These are phyloP conservation scores for Eustoma russellianum DNA, from an alignment of 257 asterid genomes.

Conservation along the genomic window DNA sequence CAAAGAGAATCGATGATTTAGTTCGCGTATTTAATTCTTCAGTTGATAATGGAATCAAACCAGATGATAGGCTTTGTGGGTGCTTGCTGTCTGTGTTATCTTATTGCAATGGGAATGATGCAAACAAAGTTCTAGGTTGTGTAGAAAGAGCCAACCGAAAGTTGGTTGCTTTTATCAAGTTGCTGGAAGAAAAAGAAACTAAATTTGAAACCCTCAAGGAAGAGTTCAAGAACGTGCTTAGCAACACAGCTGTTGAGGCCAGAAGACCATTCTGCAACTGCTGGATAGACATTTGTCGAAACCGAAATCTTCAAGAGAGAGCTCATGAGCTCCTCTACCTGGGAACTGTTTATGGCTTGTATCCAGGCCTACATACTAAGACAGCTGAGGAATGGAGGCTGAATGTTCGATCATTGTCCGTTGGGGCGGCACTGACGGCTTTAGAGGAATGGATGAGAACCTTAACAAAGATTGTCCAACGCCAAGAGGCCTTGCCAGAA, in stretches of 20 bases:
- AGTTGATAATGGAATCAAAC: constrained; percentile 49
- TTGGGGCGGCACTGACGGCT: constrained; percentile 89
- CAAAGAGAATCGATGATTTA: constrained; percentile 60
- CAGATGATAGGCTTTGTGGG: constrained; percentile 84
- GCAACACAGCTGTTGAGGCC: constrained; percentile 53
- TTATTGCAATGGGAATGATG: constrained; percentile 50
- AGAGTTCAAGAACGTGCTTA: constrained; percentile 47
- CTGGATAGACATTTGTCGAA: constrained; percentile 72
- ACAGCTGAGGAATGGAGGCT: constrained; percentile 79
- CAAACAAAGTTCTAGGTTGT: constrained; percentile 57
- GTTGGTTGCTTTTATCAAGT: constrained; percentile 38
- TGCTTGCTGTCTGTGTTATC: constrained; percentile 79
- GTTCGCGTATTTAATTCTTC: constrained; percentile 53
- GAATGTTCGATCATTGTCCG: constrained; percentile 66
- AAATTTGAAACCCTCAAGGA: constrained; percentile 38
- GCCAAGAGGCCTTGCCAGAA: constrained; percentile 57
- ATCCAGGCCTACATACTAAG: constrained; percentile 84
- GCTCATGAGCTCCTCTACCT: constrained; percentile 75
- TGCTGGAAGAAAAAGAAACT: constrained; percentile 25
- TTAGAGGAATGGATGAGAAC: constrained; percentile 86
- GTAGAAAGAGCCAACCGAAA: constrained; percentile 35
- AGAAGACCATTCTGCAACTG: constrained; percentile 88
- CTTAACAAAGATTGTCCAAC: constrained; percentile 45
- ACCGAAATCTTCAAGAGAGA: constrained; percentile 32
- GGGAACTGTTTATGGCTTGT: constrained; percentile 64